Evolutionary conservation across 192 early-diverging fungal species (phyloP).

Genomic region (Radiomyces spectabilis): DNA sequence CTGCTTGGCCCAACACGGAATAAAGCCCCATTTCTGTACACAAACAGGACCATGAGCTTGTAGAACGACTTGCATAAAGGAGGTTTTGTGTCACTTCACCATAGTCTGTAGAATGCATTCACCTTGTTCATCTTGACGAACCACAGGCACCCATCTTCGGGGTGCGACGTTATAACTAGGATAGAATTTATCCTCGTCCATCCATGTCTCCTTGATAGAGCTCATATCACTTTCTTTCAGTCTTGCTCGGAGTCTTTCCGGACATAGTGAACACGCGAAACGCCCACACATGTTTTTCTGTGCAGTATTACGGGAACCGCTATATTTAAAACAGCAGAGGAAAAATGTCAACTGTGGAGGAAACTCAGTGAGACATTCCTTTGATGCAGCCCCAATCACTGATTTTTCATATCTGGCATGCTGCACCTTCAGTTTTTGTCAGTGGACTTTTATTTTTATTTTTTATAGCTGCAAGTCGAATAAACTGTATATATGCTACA

Average conservation of each 20-base stretch:
- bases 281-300: slow-evolving; percentile 5
- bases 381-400: no score
- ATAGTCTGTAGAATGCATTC: background rate
- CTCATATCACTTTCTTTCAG: background rate
- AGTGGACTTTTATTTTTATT: no score
- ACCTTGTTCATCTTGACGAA: background rate
- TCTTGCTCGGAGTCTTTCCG: background rate
- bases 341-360: no score
- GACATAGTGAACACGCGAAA: background rate
- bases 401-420: no score
- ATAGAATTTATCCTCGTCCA: background rate
- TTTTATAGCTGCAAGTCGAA: no score
- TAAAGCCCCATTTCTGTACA: slow-evolving; percentile 2
- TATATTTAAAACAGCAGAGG: no score
- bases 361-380: no score
- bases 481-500: no score
- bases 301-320: no score
- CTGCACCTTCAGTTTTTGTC: no score
- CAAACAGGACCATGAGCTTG: background rate
- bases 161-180: background rate
- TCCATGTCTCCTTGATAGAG: background rate
- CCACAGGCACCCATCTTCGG: background rate
- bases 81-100: background rate
- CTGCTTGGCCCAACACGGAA: background rate
- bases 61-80: background rate